Evolutionary conservation across 352 stramenopile genomes (phyloP).

Genomic region (Lagenidium sp.): DNA sequence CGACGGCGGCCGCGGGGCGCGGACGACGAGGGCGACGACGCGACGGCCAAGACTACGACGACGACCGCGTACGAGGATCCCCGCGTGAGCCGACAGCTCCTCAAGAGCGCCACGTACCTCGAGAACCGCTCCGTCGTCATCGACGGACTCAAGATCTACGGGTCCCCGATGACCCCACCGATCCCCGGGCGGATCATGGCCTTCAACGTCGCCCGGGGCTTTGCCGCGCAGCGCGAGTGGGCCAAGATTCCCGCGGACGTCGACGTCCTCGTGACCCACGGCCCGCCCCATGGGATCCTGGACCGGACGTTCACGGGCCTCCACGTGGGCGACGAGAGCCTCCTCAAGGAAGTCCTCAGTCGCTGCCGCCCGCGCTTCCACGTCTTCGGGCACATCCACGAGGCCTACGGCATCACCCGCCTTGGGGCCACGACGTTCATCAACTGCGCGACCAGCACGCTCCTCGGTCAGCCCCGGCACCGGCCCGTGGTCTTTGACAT

Average conservation of each 20-base stretch:
- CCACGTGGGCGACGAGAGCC: conserved; percentile 68
- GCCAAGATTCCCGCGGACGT: conserved; percentile 55
- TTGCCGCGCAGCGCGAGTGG: conserved; percentile 59
- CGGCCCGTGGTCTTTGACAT: conserved; percentile 73
- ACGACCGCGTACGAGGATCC: conserved; percentile 65
- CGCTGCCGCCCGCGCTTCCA: conserved; percentile 76
- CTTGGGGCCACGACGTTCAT: conserved; percentile 82
- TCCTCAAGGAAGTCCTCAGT: conserved; percentile 76
- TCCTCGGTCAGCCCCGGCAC: conserved; percentile 49
- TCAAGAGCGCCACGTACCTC: conserved; percentile 69
- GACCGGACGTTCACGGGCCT: conserved; percentile 58
- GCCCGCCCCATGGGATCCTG: conserved; percentile 78
- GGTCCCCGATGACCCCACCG: conserved; percentile 64
- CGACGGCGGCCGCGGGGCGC: too few species aligned
- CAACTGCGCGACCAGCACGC: conserved; percentile 79
- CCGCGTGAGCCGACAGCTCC: conserved; percentile 26
- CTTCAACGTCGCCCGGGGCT: conserved; percentile 64
- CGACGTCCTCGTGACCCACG: conserved; percentile 88
- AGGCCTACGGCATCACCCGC: conserved; percentile 70
- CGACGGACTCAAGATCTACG: conserved; percentile 65
- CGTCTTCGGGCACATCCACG: conserved; percentile 91
- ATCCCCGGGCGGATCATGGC: conserved; percentile 59
- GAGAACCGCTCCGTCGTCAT: conserved; percentile 65
- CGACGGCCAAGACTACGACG: too few species aligned
- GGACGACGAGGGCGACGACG: too few species aligned